A percentile compares a stretch with the other conserved stretches of the same genome.
Evolutionary conservation across 179 eudicot species (phyloP).

Genomic region (Dionaea muscipula): DNA sequence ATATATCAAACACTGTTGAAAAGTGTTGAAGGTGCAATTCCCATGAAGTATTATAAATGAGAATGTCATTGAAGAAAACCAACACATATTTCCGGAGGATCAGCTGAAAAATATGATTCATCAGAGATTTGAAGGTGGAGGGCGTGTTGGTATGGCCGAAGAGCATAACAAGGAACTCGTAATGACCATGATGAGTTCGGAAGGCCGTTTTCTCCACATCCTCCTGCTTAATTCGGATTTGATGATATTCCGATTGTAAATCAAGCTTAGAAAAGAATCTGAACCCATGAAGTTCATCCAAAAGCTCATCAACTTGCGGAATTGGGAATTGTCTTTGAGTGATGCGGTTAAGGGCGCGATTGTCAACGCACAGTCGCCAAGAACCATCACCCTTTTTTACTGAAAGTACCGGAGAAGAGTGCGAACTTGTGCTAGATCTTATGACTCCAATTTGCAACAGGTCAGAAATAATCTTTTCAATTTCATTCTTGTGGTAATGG

Average conservation of each 20-base stretch:
- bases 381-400: constrained; percentile 4
- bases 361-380: background rate
- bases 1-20: background rate
- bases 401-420: background rate
- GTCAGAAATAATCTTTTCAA: background rate
- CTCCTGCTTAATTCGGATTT: background rate
- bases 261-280: constrained; percentile 1
- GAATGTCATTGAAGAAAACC: constrained; percentile 5
- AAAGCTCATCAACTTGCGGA: constrained; percentile 8
- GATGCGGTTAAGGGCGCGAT: background rate
- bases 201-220: constrained; percentile 9
- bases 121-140: background rate
- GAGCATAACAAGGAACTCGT: constrained; percentile 4
- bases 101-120: background rate
- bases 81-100: background rate
- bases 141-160: background rate
- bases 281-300: constrained; percentile 4
- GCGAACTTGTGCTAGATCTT: background rate
- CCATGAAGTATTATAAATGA: background rate
- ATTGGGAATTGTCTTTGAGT: constrained; percentile 8
- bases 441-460: background rate
- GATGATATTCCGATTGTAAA: background rate
- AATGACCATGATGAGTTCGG: background rate
- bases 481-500: background rate
- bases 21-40: background rate